phyloP scores from a whole-genome alignment of 179 eudicot species.

The Patellifolia procumbens region DNA sequence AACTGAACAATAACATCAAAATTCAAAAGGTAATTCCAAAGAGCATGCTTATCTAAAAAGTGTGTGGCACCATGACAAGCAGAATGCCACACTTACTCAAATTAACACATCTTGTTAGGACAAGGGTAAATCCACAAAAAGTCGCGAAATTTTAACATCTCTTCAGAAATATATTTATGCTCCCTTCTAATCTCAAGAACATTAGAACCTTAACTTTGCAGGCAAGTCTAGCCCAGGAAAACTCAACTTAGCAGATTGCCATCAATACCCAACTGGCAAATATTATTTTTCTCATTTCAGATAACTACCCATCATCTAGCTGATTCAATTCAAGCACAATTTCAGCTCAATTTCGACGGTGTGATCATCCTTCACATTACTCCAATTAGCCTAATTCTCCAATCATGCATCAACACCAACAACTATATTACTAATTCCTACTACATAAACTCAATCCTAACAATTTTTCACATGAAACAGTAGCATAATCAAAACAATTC shows the following conservation, averaged over 20 bases:
- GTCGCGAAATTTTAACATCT: neutral
- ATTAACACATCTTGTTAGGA: neutral
- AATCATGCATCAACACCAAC: constrained; percentile 17
- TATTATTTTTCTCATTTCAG: neutral
- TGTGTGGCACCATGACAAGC: neutral
- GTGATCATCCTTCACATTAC: neutral
- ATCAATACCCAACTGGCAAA: neutral
- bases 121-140: neutral
- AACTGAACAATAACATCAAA: neutral
- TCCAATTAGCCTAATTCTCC: neutral
- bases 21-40: neutral
- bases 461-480: neutral
- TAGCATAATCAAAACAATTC: neutral
- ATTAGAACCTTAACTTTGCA: neutral
- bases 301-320: neutral
- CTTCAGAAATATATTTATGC: neutral
- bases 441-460: neutral
- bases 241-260: neutral
- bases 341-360: neutral
- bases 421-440: neutral
- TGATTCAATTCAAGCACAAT: constrained; percentile 1
- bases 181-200: neutral
- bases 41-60: neutral
- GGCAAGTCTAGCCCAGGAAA: neutral
- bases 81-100: neutral